phyloP scores from a whole-genome alignment of 768 basidiomycete genomes.

The Kwoniella heveanensis region DNA sequence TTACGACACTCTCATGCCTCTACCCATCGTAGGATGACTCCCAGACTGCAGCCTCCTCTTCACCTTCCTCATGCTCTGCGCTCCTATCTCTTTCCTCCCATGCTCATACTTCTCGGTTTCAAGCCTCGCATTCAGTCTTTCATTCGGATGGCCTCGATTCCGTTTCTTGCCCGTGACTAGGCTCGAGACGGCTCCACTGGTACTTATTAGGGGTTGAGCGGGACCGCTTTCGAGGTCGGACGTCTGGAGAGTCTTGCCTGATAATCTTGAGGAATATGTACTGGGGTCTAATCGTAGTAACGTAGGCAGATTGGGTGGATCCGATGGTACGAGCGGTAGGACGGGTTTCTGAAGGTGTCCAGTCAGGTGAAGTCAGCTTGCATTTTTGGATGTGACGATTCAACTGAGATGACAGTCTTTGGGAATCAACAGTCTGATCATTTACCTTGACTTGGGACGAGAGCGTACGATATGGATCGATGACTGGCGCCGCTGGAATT shows the following conservation, averaged over 20 bases:
- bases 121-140: slow-evolving; percentile 15
- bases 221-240: slow-evolving; percentile 10
- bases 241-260: slow-evolving; percentile 37
- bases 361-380: too few species aligned
- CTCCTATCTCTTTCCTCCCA: slow-evolving; percentile 24
- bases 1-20: slow-evolving; percentile 33
- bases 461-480: slow-evolving; percentile 24
- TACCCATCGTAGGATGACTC: slow-evolving; percentile 1
- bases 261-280: slow-evolving; percentile 41
- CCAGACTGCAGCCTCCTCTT: slow-evolving; percentile 28
- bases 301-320: slow-evolving; percentile 22
- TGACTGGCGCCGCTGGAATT: not conserved
- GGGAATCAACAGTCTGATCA: too few species aligned
- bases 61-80: slow-evolving; percentile 24
- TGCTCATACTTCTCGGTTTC: slow-evolving; percentile 10
- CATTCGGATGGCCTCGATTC: slow-evolving; percentile 34
- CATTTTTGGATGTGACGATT: too few species aligned
- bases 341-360: slow-evolving; percentile 37
- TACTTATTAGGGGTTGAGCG: not conserved
- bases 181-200: slow-evolving; percentile 10
- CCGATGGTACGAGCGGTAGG: slow-evolving; percentile 32
- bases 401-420: too few species aligned
- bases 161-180: slow-evolving; percentile 39
- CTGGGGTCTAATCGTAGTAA: slow-evolving; percentile 35
- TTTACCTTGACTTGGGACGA: slow-evolving; percentile 29